Evolutionary conservation across 768 basidiomycete genomes (phyloP).

Genomic region (Termitomyces sp.): DNA sequence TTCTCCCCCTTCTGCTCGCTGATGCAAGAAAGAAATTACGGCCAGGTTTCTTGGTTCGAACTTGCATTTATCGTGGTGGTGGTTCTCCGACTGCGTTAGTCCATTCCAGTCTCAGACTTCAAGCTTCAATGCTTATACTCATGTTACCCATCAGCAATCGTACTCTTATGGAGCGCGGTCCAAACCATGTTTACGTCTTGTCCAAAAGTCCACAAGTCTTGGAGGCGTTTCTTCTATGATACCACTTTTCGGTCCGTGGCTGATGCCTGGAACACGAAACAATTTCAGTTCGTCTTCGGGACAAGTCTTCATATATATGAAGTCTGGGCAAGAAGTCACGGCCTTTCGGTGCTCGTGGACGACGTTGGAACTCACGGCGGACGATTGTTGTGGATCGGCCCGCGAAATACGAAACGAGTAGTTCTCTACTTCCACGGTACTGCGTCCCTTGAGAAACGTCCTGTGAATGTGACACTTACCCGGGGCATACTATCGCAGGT

Average conservation of each 20-base stretch:
- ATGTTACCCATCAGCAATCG: constrained; percentile 11
- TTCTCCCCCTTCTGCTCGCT: not conserved
- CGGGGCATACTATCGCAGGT: constrained; percentile 19
- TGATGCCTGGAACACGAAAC: constrained; percentile 13
- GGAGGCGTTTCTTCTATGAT: constrained; percentile 23
- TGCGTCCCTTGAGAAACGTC: not conserved
- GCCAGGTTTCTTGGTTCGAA: constrained; percentile 10
- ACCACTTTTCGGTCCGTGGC: constrained; percentile 14
- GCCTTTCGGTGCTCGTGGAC: constrained; percentile 23
- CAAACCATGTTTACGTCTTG: constrained; percentile 15
- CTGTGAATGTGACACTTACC: not conserved
- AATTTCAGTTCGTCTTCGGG: constrained; percentile 24
- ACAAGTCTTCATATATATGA: constrained; percentile 22
- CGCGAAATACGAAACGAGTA: constrained; percentile 28
- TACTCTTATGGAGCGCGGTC: constrained; percentile 17
- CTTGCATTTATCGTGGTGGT: not conserved
- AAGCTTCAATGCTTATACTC: not conserved
- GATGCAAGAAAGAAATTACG: constrained; percentile 1
- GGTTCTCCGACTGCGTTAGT: not conserved
- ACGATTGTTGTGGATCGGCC: constrained; percentile 33
- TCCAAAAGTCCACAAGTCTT: constrained; percentile 19
- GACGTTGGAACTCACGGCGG: constrained; percentile 25
- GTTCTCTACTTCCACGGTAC: constrained; percentile 32
- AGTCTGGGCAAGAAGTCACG: constrained; percentile 22
- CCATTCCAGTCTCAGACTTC: not conserved